Evolutionary conservation across 2,329 filamentous ascomycete genomes (phyloP), one percentile per base, ranked within the genome.

Genomic region (Pseudocercospora fijiensis): DNA sequence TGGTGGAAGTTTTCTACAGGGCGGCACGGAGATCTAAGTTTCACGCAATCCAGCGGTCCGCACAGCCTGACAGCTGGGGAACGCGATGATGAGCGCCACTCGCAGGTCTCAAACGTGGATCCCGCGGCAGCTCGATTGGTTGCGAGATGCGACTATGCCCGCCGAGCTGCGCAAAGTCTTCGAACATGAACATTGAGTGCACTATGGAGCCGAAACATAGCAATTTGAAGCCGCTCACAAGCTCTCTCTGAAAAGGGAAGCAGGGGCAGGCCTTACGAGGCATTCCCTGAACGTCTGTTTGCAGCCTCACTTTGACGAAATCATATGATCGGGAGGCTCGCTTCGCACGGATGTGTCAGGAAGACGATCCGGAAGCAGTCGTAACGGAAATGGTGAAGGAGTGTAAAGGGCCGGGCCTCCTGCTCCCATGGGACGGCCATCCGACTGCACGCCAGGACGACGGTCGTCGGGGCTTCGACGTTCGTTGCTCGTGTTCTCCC

Each of bases 391-490:
- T 56, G 49, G 22, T 20, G 43, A 47, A 47, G n/a, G 43, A 52
- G 10, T 52, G 20, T 26, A 24, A 24, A 52, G 55, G 55, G 20
- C 55, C 55, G 55, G 26, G 55, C 55, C 30, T 57, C 37, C 18
- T 57, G 22, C 18, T 57, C 27, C 27, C 55, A 37, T 26, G 20
- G 49, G 49, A 52, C 20, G 20, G 24, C 10, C 24, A 22, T 26
- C 49, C 24, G 24, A 52, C 24, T 52, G 49, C 49, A 52, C 9
- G 49, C 49, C 49, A 52, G 49, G 20, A 26, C 24, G 49, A 52
- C 49, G 20, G 57, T 58, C 26, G 56, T 37, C 56, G 28, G 37
- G 61, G 33, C 30, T 55, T 58, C 61, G 56, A 58, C 47, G 33
- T 49, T 41, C 45, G 30, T 51, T 22, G 53, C 33, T 53, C 28